Evolutionary conservation across 2,329 filamentous ascomycete genomes (phyloP), one percentile per base, ranked within the genome.

Genomic region (Fusarium ambrosium): DNA sequence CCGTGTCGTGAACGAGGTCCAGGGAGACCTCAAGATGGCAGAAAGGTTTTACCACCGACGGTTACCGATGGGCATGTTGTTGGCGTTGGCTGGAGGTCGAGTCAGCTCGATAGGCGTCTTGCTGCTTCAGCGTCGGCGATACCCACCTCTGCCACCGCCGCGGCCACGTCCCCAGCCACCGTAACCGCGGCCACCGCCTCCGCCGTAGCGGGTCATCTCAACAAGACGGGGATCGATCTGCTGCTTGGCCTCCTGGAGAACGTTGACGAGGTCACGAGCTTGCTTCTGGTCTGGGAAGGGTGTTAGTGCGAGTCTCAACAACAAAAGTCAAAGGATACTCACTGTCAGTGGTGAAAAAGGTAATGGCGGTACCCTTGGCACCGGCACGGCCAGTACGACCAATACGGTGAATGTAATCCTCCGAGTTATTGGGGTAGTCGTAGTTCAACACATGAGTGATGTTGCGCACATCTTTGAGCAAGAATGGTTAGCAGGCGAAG

Each of bases 381-480:
- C 97, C 97, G 83, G 97, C 96, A 89, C 96, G 94, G 80, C 97
- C 96, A 80, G 97, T 98, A 87, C 97, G 94, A 81, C 97, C 97
- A 85, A 96, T 97, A 85, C 97, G 94, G 84, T 98, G 97, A 79
- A 98, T 97, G 82, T 98, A 98, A 83, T 98, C 96, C 88, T 99
- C 97, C 81, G 97, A 92, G 87, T 98, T 98, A 89, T 98, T 98
- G 85, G 96, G 96, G 87, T 98, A 98, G 86, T 98, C 97, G 94
- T 98, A 98, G 92, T 98, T 98, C 88, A 99, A 91, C 87, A 99
- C 97, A 89, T 99, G 97, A 87, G 97, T 98, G 89, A 99, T 99
- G 91, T 99, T 97, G 88, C 95, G 96, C 89, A 99, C 97, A 93
- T 99, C 97, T 98, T 98, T 55, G 51, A 55, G 70, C 81, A 82